phyloP scores from a whole-genome alignment of 2,329 filamentous ascomycete genomes.

The Endothia cerciana region DNA sequence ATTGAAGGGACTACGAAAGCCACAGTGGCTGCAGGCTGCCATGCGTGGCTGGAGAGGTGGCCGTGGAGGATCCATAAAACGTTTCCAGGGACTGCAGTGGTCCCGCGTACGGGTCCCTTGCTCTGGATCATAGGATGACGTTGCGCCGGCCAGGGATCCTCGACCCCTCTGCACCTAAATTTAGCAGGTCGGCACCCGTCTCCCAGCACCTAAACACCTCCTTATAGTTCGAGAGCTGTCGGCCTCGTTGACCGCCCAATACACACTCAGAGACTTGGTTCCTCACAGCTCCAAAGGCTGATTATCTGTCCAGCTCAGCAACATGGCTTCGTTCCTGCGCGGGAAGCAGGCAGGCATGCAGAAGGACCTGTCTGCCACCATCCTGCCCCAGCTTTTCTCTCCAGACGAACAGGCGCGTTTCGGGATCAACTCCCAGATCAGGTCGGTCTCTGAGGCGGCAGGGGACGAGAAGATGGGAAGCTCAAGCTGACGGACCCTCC shows the following conservation, averaged over 20 bases:
- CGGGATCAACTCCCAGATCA: slow-evolving; percentile 78
- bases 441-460: slow-evolving; percentile 47
- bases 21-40: not conserved
- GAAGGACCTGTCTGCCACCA: slow-evolving; percentile 83
- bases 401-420: slow-evolving; percentile 84
- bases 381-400: slow-evolving; percentile 76
- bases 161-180: slow-evolving; percentile 16
- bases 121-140: slow-evolving; percentile 6
- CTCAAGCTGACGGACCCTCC: slow-evolving; percentile 25
- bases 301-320: slow-evolving; percentile 7
- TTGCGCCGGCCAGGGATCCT: slow-evolving; percentile 11
- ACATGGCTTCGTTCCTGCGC: slow-evolving; percentile 85
- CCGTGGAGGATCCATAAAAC: not conserved
- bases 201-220: not conserved
- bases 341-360: slow-evolving; percentile 93
- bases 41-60: not conserved
- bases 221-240: slow-evolving; percentile 3
- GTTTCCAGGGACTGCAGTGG: not conserved
- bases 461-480: not conserved
- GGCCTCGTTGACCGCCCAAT: not conserved
- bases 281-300: not conserved
- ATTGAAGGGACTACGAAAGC: not conserved
- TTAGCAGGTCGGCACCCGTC: slow-evolving; percentile 6
- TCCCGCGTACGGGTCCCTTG: not conserved
- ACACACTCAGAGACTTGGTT: slow-evolving; percentile 16